Evolutionary conservation across 306 rosid genomes (phyloP).

Genomic region (Ochetophila trinervis): DNA sequence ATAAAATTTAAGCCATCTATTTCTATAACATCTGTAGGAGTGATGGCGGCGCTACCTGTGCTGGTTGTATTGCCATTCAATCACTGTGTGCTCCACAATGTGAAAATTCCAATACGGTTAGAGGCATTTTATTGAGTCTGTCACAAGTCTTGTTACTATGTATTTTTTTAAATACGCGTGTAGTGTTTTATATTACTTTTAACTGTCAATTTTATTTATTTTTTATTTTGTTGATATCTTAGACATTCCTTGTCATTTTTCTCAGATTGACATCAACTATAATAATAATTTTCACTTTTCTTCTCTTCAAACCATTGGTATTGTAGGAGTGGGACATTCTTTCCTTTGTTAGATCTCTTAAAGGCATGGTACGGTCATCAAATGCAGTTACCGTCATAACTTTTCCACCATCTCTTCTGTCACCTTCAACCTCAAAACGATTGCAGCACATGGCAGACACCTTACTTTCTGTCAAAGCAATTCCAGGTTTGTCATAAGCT

Average conservation of each 20-base stretch:
- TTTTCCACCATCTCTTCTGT: conserved; percentile 67
- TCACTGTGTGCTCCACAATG: conserved; percentile 91
- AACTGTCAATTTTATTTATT: neutral
- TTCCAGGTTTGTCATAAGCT: conserved; percentile 61
- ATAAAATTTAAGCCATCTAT: neutral
- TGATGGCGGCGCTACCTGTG: conserved; percentile 42
- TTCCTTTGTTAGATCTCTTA: conserved; percentile 70
- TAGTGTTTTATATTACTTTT: neutral
- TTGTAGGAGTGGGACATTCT: conserved; percentile 91
- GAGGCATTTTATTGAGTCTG: conserved; percentile 21
- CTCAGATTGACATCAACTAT: neutral
- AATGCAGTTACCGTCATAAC: conserved; percentile 77
- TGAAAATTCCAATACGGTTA: conserved; percentile 61
- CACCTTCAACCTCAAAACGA: conserved; percentile 60
- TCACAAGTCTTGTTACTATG: neutral
- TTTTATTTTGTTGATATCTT: neutral
- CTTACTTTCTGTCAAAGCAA: conserved; percentile 73
- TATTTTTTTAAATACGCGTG: neutral
- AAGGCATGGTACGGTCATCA: conserved; percentile 58
- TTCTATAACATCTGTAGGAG: conserved; percentile 36
- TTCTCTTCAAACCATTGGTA: neutral
- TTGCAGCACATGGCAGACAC: conserved; percentile 94
- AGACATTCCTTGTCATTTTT: neutral
- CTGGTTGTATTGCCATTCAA: conserved; percentile 79
- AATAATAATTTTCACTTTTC: too few species aligned